Evolutionary conservation across 805 yeast genomes (phyloP), one percentile per base, ranked within the genome.

Genomic region (Saccharomycodes ludwigii): DNA sequence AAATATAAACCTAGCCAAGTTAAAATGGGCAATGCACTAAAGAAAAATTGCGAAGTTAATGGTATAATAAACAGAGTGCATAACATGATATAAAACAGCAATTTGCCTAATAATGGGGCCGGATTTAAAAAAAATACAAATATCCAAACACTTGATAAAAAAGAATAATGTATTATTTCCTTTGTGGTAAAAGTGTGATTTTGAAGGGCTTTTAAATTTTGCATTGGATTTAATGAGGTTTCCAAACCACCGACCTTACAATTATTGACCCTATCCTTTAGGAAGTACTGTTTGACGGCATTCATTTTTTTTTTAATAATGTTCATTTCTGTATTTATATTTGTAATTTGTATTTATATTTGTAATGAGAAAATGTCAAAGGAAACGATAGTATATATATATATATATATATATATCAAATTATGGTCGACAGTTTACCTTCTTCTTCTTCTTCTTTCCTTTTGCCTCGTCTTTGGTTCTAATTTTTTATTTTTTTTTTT

Each of bases 1-100:
- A 80, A 84, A 57, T 76, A 86, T 32, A 88, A 65, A 16, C 84
- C 73, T 42, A 83, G 68, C 95, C 95, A 86, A 2, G 93, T 66
- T 34, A 77, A 68, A 15, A 88, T 73, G 3, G 96, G 96, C 48
- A 82, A 56, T 10, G 84, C 91, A 43, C 74, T 75, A 31, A 83
- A 63, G 54, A 83, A 82, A 52, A 86, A 84, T 54, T 88, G 96
- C 6, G 80, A 68, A 2, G 91, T 73, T 27, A 79, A 54, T 6
- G 97, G 97, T 10, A 85, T 47, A 31, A 79, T 58, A 38, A 80
- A 61, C 8, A 66, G 43, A 14, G 61, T 35, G 21, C 66, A 54
- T 24, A 71, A 58, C 16, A 67, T 29, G 61, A 59, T 24, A 55
- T 50, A 36, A 39, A 47, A 34, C 42, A 47, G 15, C 21, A 44